Evolutionary conservation across 2,329 filamentous ascomycete genomes (phyloP).

Genomic region (Emmonsiellopsis sp.): DNA sequence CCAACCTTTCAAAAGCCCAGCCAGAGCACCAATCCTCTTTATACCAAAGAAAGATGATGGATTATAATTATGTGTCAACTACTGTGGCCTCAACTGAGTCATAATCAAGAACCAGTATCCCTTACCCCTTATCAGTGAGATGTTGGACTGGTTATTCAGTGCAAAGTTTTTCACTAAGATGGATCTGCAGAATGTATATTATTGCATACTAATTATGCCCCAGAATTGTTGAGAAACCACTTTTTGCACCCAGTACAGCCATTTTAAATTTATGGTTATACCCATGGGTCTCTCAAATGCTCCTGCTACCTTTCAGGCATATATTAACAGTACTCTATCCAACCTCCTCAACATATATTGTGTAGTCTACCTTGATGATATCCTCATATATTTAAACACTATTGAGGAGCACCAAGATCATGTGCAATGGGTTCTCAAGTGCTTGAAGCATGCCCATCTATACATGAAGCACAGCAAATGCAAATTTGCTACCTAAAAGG

Average conservation of each 20-base stretch:
- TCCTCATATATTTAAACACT: conserved; percentile 3
- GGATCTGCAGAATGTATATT: conserved; percentile 14
- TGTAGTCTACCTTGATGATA: conserved; percentile 1
- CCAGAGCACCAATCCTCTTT: background rate
- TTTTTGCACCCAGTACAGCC: background rate
- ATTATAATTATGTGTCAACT: conserved; percentile 19
- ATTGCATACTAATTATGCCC: conserved; percentile 14
- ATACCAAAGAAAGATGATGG: background rate
- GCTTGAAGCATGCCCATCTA: conserved; percentile 2
- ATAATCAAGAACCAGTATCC: conserved; percentile 20
- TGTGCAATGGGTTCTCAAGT: conserved; percentile 4
- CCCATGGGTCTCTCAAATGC: background rate
- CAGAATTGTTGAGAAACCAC: background rate
- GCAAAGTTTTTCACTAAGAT: conserved; percentile 19
- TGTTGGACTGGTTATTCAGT: conserved; percentile 10
- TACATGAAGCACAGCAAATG: conserved; percentile 9
- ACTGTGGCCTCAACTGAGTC: conserved; percentile 17
- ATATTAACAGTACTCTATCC: background rate
- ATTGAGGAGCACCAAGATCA: conserved; percentile 3
- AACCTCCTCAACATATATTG: background rate
- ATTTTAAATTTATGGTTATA: conserved; percentile 1
- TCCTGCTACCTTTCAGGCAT: background rate
- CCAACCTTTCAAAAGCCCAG: background rate
- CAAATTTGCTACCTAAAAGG: conserved; percentile 6
- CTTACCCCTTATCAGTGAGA: conserved; percentile 17